Evolutionary conservation across 352 stramenopile species (phyloP).

Genomic region (Phytopythium chamaehyphon): DNA sequence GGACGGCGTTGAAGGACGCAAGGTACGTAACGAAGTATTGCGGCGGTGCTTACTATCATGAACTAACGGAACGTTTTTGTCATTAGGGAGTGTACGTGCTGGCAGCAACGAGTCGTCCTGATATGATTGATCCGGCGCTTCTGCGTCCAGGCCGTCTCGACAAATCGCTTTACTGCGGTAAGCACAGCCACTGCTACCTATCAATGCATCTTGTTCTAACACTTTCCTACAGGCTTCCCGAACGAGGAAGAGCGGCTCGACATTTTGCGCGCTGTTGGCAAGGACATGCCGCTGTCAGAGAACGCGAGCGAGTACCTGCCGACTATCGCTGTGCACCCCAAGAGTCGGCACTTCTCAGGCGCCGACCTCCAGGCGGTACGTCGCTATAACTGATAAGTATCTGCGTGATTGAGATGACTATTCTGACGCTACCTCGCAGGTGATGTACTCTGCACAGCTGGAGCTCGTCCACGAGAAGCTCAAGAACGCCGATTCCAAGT

Average conservation of each 20-base stretch:
- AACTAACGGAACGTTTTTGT: constrained; percentile 98
- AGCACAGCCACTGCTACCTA: no score
- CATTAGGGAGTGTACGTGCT: no score
- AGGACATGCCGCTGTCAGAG: constrained; percentile 71
- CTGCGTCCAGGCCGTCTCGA: constrained; percentile 97
- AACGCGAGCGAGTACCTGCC: constrained; percentile 69
- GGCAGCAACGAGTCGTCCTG: constrained; percentile 94
- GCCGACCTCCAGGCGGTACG: constrained; percentile 93
- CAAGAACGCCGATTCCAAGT: constrained; percentile 46
- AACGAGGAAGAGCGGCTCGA: constrained; percentile 71
- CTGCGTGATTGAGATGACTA: no score
- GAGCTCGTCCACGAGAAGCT: constrained; percentile 91
- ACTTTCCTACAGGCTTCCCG: constrained; percentile 67
- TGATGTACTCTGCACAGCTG: constrained; percentile 94
- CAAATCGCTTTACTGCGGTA: constrained; percentile 98
- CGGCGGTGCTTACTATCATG: no score
- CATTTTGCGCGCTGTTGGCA: constrained; percentile 71
- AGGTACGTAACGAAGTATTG: no score
- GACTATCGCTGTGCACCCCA: constrained; percentile 60
- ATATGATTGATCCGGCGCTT: constrained; percentile 99
- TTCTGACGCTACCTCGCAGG: no score
- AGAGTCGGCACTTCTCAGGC: constrained; percentile 85
- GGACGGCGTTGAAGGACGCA: constrained; percentile 95
- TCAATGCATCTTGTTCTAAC: no score
- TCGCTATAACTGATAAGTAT: no score